Evolutionary conservation across 1,284 basidiomycete species (phyloP), one percentile per base, ranked within the genome.

Genomic region (Dichomitus squalens): DNA sequence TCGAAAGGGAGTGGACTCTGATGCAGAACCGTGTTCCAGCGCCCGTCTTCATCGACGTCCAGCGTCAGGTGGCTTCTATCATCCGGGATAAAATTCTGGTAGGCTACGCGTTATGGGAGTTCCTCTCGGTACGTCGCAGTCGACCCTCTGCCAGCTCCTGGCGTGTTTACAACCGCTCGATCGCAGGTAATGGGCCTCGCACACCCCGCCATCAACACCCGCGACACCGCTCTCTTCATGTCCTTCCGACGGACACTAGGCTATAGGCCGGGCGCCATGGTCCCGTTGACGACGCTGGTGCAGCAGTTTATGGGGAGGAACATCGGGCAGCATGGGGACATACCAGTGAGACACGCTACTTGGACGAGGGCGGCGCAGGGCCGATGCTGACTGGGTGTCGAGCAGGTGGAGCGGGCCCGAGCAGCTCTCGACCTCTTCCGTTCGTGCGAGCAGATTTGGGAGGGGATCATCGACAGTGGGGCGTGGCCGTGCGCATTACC

Each of bases 361-460:
- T 16, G 27, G 18, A 12, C n/a, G 29, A n/a, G 33, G 14, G 25
- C 44, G 46, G 31, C 49, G 43, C 31, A 41, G 40, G 49, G 40
- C 38, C 35, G 25, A 43, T 53, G 48, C 58, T 63, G 51, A 63
- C 58, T 36, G 47, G 51, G 61, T 35, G 58, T 60, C 53, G 61
- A 63, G 61, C 58, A 86, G 83, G 65, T 82, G 36, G 83, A 85
- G 68, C 69, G 76, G 53, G 81, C 81, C 27, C 77, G 82, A 4
- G 81, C 81, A 27, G 72, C 76, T 7, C 73, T 85, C 50, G 82
- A 85, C 66, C 67, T 85, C n/a, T 85, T 82, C 71, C 76, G 83
- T 18, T 83, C 78, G 6, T 79, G 74, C 55, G 78, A 84, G 64
- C 72, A 74, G 31, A 60, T 73, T 21, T 85, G 83, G 73, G 83